Conservation (phyloP, 1,284 basidiomycete genomes). For the Fomitopsis schrenkii region DNA sequence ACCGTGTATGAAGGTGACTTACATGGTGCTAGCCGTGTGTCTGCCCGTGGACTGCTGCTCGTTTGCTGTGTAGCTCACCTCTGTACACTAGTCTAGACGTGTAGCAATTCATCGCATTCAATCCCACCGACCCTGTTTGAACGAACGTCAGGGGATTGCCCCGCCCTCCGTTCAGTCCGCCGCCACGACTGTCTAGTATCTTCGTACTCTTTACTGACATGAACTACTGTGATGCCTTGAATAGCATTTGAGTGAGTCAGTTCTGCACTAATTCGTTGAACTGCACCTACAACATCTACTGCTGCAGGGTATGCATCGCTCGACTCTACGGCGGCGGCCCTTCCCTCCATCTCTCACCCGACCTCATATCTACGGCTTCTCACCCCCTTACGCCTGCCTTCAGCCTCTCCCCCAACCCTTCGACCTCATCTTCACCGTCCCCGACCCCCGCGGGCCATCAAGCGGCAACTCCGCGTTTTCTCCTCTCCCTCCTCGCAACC, state of each 20-base stretch:
- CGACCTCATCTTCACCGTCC: conserved; percentile 17
- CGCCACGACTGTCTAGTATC: not conserved
- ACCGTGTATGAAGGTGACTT: not conserved
- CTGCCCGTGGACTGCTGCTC: not conserved
- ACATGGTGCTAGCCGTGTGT: not conserved
- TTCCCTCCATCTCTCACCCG: conserved; percentile 59
- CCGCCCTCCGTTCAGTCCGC: not conserved
- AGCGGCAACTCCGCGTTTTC: conserved; percentile 75
- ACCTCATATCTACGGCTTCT: conserved; percentile 59
- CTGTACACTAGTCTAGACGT: not conserved
- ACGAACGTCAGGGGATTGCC: too few species aligned
- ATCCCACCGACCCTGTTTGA: not conserved
- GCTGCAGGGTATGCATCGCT: conserved; percentile 71
- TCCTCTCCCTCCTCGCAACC: conserved; percentile 85
- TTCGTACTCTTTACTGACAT: not conserved
- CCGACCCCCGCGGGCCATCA: conserved; percentile 52
- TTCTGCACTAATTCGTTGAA: not conserved
- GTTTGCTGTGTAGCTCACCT: conserved; percentile 7
- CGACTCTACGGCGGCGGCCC: conserved; percentile 86
- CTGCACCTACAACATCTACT: not conserved
- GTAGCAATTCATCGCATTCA: not conserved
- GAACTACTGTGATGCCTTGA: not conserved
- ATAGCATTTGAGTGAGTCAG: conserved; percentile 38
- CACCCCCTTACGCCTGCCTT: conserved; percentile 73
- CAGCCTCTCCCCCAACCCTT: conserved; percentile 13